A percentile compares a stretch with the other conserved stretches of the same genome.
phyloP scores from a whole-genome alignment of 2,329 filamentous ascomycete genomes.

The Clonostachys rhizophaga region DNA sequence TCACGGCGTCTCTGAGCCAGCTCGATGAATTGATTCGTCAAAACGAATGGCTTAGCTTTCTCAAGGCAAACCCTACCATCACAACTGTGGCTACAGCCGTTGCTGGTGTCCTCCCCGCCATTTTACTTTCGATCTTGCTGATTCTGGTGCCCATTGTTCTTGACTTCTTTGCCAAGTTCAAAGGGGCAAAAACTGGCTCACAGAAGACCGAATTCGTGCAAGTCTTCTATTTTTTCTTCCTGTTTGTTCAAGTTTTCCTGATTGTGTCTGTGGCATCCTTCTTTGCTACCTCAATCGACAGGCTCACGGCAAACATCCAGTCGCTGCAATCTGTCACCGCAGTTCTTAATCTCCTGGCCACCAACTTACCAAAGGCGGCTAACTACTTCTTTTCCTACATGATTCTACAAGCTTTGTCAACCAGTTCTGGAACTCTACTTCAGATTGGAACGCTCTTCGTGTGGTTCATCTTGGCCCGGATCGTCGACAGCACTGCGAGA shows the following conservation, averaged over 20 bases:
- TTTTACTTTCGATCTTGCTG: slow-evolving; percentile 72
- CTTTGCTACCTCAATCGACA: slow-evolving; percentile 57
- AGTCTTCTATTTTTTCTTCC: slow-evolving; percentile 86
- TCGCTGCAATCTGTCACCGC: slow-evolving; percentile 49
- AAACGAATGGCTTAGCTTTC: slow-evolving; percentile 66
- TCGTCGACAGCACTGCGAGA: slow-evolving; percentile 76
- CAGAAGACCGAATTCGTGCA: slow-evolving; percentile 81
- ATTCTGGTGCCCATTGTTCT: slow-evolving; percentile 78
- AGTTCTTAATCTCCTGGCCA: slow-evolving; percentile 68
- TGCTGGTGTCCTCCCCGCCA: slow-evolving; percentile 81
- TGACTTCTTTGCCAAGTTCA: slow-evolving; percentile 64
- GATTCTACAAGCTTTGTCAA: slow-evolving; percentile 87
- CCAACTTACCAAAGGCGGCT: slow-evolving; percentile 77
- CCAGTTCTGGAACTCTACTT: slow-evolving; percentile 82
- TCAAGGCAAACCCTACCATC: slow-evolving; percentile 54
- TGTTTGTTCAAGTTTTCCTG: slow-evolving; percentile 93
- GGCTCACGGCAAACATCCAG: slow-evolving; percentile 50
- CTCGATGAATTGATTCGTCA: slow-evolving; percentile 63
- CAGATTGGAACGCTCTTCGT: slow-evolving; percentile 75
- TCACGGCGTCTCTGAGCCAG: slow-evolving; percentile 79
- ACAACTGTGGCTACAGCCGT: slow-evolving; percentile 60
- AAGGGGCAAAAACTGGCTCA: slow-evolving; percentile 79
- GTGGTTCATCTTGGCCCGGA: slow-evolving; percentile 77
- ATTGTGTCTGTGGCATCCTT: slow-evolving; percentile 84
- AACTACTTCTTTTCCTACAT: slow-evolving; percentile 99